Base-by-base conservation (phyloP, 306 rosid species). In the Malus fusca region DNA sequence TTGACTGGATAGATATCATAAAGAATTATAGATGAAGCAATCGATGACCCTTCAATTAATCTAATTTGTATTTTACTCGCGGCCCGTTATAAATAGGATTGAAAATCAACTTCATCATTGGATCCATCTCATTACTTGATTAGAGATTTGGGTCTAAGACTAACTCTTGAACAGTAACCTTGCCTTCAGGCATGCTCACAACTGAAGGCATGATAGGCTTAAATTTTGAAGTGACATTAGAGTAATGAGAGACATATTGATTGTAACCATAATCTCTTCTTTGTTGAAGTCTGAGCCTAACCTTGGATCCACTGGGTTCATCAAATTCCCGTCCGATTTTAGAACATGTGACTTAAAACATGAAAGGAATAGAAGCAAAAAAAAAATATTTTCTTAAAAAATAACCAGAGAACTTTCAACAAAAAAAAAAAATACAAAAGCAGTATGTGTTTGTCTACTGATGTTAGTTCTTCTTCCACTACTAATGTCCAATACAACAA, bases 171-270 rank as follows among this genome's bases (percentile, higher is more conserved):
- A 79, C 77, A 5, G 15, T 53, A 35, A 51, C 22, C 53, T 56
- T 78, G 8, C 84, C 87, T 71, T 83, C 82, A 26, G 81, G 69
- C 73, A 86, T 83, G 51, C 76, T 68, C 65, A 86, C 63, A 8
- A 78, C 84, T 3, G 73, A 63, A 18, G 85, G 80, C 82, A 86
- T 86, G 75, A 78, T 26, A 4, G 92, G 92, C 66, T 87, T 75
- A 14, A 51, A 68, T 10, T 61, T 31, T 52, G 88, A 78, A 69
- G 80, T 53, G 5, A 11, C 65, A 55, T 82, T 72, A 15, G 87
- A 77, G 80, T 86, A 85, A 12, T 71, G 18, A 87, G 82, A 73
- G 85, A 85, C 28, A 83, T 67, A 11, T 83, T 77, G 71, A 89
- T 80, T 82, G 81, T 84, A 4, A 37, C n/a, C 48, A 73, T 61